Percentiles rank a stretch among this genome's conserved stretches.
phyloP scores from a whole-genome alignment of 2,329 filamentous ascomycete genomes.

The Graphilbum ipis-grandicollis region DNA sequence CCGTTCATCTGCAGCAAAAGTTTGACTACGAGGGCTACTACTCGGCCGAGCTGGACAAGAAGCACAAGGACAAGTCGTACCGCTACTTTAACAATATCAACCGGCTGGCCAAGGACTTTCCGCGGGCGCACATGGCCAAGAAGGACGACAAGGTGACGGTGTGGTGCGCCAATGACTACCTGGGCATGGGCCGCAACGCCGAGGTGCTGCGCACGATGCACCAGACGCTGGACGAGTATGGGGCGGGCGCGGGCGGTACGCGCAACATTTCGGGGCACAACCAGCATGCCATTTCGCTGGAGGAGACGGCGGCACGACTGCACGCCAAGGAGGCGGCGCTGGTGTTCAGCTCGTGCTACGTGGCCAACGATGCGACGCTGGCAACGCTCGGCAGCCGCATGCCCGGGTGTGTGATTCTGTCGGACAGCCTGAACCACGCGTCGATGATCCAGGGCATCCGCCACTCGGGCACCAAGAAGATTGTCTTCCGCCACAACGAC shows the following conservation, averaged over 20 bases:
- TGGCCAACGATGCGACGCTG: slow-evolving; percentile 92
- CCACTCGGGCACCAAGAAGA: slow-evolving; percentile 89
- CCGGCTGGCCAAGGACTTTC: slow-evolving; percentile 87
- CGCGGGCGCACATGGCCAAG: slow-evolving; percentile 75
- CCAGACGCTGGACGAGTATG: slow-evolving; percentile 83
- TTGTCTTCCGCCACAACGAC: slow-evolving; percentile 98
- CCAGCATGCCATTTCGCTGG: slow-evolving; percentile 74
- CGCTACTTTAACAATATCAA: slow-evolving; percentile 99
- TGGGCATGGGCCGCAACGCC: slow-evolving; percentile 89
- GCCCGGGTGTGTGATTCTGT: slow-evolving; percentile 93
- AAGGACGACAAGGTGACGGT: slow-evolving; percentile 81
- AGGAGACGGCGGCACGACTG: slow-evolving; percentile 66
- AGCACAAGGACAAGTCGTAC: slow-evolving; percentile 99
- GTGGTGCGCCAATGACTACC: slow-evolving; percentile 98
- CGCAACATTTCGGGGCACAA: slow-evolving; percentile 98
- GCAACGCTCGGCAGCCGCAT: slow-evolving; percentile 94
- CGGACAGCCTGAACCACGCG: slow-evolving; percentile 91
- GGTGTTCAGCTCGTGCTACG: slow-evolving; percentile 95
- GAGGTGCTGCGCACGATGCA: slow-evolving; percentile 86
- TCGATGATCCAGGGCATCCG: slow-evolving; percentile 99
- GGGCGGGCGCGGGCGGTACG: slow-evolving; percentile 86
- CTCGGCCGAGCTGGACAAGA: slow-evolving; percentile 78
- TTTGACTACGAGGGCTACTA: slow-evolving; percentile 94
- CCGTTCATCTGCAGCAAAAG: slow-evolving; percentile 25
- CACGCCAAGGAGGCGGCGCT: slow-evolving; percentile 85